These are phyloP conservation scores for Sambucus nigra DNA, from an alignment of 129 eudicot genomes.

Conservation along the genomic window DNA sequence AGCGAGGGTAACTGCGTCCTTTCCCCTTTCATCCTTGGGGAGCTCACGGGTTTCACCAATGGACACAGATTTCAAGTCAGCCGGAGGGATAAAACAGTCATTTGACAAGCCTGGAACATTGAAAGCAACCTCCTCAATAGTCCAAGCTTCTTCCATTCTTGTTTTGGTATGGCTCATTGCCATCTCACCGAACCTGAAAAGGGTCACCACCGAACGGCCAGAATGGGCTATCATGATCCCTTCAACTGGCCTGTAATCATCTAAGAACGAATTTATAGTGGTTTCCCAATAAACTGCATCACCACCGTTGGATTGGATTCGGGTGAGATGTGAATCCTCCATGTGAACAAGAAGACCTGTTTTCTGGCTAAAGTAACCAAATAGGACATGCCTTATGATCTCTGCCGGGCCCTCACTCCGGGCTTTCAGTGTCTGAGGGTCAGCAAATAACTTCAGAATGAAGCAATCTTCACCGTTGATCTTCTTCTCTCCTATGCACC, in stretches of 20 bases:
- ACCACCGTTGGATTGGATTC: conserved; percentile 69
- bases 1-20: conserved; percentile 20
- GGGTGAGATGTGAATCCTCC: conserved; percentile 91
- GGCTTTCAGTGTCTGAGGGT: conserved; percentile 60
- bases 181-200: conserved; percentile 73
- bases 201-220: conserved; percentile 72
- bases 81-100: conserved; percentile 90
- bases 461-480: conserved; percentile 84
- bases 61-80: conserved; percentile 52
- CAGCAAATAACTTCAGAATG: conserved; percentile 64
- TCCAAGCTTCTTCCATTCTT: conserved; percentile 90
- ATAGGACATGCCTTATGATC: conserved; percentile 72
- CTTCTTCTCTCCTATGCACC: conserved; percentile 80
- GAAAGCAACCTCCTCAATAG: conserved; percentile 79
- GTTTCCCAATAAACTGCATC: conserved; percentile 92
- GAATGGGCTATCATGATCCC: conserved; percentile 93
- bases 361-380: conserved; percentile 83
- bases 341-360: conserved; percentile 75
- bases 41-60: conserved; percentile 46
- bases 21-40: conserved; percentile 47
- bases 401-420: conserved; percentile 93
- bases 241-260: conserved; percentile 71
- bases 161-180: conserved; percentile 89
- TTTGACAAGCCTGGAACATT: conserved; percentile 71
- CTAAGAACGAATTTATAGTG: conserved; percentile 59